A percentile compares a stretch with the other conserved stretches of the same genome.
These are phyloP conservation scores for Madurella fahalii DNA, from an alignment of 2,329 filamentous ascomycete species.

Conservation along the genomic window DNA sequence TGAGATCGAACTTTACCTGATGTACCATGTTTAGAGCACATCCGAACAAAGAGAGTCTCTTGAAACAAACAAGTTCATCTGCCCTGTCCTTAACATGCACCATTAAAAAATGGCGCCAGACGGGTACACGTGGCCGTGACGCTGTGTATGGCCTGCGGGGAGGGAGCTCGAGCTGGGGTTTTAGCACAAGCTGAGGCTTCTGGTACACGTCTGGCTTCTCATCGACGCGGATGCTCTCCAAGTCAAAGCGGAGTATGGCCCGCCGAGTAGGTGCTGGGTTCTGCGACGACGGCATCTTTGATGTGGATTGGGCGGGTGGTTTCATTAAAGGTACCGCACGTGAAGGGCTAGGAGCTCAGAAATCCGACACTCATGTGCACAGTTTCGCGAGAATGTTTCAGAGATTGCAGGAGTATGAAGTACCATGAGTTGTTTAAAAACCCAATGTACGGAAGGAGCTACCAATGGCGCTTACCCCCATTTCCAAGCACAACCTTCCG, in stretches of 20 bases:
- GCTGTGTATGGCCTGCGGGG: conserved; percentile 19
- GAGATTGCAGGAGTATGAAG: no score
- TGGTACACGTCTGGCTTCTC: conserved; percentile 20
- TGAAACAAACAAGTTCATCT: conserved; percentile 21
- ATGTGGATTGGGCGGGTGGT: neutral
- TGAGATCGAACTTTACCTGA: conserved; percentile 23
- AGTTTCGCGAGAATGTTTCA: no score
- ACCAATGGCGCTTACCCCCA: neutral
- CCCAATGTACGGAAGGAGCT: neutral
- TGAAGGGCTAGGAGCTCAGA: neutral
- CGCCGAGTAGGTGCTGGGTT: conserved; percentile 5
- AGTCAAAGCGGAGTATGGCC: conserved; percentile 19
- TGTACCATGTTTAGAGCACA: neutral
- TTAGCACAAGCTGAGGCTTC: conserved; percentile 24
- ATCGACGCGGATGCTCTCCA: conserved; percentile 20
- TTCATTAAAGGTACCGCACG: neutral
- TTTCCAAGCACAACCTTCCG: no score
- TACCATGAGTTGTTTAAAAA: no score
- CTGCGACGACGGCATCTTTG: conserved; percentile 12
- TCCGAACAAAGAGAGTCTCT: no score
- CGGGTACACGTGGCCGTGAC: conserved; percentile 8
- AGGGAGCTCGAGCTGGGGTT: conserved; percentile 19
- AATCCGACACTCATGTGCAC: no score
- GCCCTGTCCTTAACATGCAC: conserved; percentile 27
- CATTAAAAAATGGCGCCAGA: conserved; percentile 23